Percentiles rank a stretch among this genome's conserved stretches.
Evolutionary conservation across 371 early-diverging fungal genomes (phyloP).

Genomic region (Haplosporangium sp.): DNA sequence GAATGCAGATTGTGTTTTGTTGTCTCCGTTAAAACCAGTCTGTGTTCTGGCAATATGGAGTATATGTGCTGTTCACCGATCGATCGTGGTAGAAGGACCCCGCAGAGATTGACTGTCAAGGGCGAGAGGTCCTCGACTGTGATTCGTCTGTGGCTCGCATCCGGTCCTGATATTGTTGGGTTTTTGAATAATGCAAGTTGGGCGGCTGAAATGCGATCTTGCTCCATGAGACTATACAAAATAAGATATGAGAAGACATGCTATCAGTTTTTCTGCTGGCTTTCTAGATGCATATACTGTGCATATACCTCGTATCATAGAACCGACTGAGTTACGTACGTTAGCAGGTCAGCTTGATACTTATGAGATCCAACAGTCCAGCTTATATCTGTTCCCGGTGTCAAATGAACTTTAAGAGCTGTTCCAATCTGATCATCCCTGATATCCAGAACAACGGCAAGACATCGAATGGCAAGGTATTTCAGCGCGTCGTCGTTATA

Average conservation of each 20-base stretch:
- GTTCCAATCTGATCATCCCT: constrained; percentile 57
- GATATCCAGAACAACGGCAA: constrained; percentile 63
- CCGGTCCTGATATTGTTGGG: constrained; percentile 19
- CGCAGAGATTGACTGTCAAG: constrained; percentile 72
- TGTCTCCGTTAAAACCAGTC: constrained; percentile 78
- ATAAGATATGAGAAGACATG: not conserved
- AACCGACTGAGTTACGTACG: constrained; percentile 20
- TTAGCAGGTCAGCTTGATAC: constrained; percentile 35
- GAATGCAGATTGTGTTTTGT: constrained; percentile 79
- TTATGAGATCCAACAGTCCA: constrained; percentile 39
- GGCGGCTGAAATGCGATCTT: constrained; percentile 44
- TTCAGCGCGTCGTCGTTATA: constrained; percentile 60
- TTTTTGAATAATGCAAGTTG: constrained; percentile 55
- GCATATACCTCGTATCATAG: not conserved
- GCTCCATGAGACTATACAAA: constrained; percentile 43
- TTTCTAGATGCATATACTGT: not conserved
- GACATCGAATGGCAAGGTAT: constrained; percentile 65
- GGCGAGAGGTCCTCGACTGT: constrained; percentile 62
- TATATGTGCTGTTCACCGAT: constrained; percentile 19
- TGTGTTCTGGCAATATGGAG: constrained; percentile 47
- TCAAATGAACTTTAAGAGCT: constrained; percentile 35
- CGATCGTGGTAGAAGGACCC: constrained; percentile 62
- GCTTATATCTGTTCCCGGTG: constrained; percentile 19
- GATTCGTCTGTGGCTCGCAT: constrained; percentile 33
- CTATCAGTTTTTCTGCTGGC: not conserved